A percentile compares a stretch with the other conserved stretches of the same genome.
Evolutionary conservation across 306 rosid species (phyloP).

Genomic region (Oxytropis ochrocephala): DNA sequence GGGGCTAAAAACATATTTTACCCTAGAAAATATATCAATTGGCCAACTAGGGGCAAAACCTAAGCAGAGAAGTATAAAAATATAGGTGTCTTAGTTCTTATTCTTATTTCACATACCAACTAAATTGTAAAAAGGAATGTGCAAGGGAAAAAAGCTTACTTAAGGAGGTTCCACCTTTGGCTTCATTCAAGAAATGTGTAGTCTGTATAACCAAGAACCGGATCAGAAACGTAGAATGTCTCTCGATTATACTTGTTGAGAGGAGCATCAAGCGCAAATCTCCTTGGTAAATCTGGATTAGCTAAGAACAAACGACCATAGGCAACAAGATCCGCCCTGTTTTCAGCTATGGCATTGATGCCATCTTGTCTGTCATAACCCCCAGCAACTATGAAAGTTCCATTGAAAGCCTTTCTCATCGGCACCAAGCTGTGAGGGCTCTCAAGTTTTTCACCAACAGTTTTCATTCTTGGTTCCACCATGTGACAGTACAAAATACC

Average conservation of each 20-base stretch:
- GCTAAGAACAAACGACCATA: conserved; percentile 13
- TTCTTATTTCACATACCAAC: not conserved
- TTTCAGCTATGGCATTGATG: not conserved
- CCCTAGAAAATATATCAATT: not conserved
- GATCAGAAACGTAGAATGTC: conserved; percentile 2
- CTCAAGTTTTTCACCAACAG: not conserved
- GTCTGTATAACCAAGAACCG: not conserved
- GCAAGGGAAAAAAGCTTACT: not conserved
- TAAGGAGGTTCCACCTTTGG: not conserved
- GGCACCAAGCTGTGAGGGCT: not conserved
- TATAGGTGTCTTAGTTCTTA: not conserved
- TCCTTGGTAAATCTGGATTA: conserved; percentile 5
- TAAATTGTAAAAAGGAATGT: not conserved
- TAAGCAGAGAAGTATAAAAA: not conserved
- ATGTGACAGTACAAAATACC: conserved; percentile 4
- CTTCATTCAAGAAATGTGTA: not conserved
- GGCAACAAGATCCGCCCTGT: conserved; percentile 5
- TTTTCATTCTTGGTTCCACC: conserved; percentile 13
- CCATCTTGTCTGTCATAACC: conserved; percentile 3
- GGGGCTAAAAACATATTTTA: too few species aligned
- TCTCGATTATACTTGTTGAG: not conserved
- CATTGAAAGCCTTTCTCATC: conserved; percentile 11
- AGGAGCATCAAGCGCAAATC: not conserved
- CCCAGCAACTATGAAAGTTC: conserved; percentile 9
- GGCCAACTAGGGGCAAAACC: not conserved